Percentiles rank a stretch among this genome's conserved stretches.
phyloP scores from a whole-genome alignment of 495 filamentous ascomycete genomes.

The Podospora fimiseda region DNA sequence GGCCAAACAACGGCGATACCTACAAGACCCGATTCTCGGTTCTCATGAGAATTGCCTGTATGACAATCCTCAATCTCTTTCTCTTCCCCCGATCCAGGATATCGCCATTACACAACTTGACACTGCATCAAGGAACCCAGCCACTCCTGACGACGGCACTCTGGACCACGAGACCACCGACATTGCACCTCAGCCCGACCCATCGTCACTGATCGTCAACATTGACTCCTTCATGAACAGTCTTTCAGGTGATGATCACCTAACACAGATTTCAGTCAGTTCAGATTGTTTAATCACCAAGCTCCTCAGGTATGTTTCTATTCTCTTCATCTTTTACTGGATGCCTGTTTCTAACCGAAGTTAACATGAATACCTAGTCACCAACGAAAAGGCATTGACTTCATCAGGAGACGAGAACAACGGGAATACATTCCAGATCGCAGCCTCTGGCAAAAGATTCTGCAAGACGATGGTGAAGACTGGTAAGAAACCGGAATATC shows the following conservation, averaged over 20 bases:
- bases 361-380: neutral
- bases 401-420: neutral
- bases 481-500: neutral
- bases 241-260: too few species aligned
- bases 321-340: neutral
- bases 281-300: too few species aligned
- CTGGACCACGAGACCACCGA: too few species aligned
- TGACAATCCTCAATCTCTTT: neutral
- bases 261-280: too few species aligned
- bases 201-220: too few species aligned
- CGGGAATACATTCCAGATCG: neutral
- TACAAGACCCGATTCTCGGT: neutral
- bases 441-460: neutral
- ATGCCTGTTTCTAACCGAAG: neutral
- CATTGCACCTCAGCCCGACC: too few species aligned
- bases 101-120: neutral
- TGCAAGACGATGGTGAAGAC: neutral
- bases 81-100: neutral
- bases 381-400: neutral
- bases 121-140: neutral
- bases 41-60: neutral
- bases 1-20: neutral
- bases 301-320: neutral
- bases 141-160: neutral
- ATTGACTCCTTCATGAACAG: too few species aligned